Evolutionary conservation across 441 rosid genomes (phyloP).

Genomic region (Eruca vesicaria): DNA sequence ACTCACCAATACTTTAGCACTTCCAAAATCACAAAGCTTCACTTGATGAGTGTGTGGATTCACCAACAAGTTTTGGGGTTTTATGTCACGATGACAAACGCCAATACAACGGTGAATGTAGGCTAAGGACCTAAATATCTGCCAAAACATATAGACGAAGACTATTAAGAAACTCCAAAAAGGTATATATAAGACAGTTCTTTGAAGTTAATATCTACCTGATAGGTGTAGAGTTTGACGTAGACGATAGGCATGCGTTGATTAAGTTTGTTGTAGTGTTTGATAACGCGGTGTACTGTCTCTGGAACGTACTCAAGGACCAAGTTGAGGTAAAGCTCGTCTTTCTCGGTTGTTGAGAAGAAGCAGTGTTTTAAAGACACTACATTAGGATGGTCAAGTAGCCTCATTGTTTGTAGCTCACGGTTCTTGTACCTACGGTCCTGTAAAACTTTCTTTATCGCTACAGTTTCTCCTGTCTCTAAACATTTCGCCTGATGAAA

Average conservation of each 20-base stretch:
- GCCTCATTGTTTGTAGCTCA: slow-evolving; percentile 1
- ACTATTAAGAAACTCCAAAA: neutral
- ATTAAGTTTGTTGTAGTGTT: neutral
- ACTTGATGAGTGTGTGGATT: neutral
- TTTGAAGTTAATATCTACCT: neutral
- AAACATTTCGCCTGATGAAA: neutral
- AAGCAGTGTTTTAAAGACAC: neutral
- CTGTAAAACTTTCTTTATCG: neutral
- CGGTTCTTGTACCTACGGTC: neutral
- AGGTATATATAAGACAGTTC: neutral
- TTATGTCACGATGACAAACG: neutral
- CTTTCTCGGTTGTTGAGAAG: slow-evolving; percentile 3
- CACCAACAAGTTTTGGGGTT: neutral
- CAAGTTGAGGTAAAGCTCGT: slow-evolving; percentile 4
- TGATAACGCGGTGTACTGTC: neutral
- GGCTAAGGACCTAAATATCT: neutral
- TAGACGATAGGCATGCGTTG: neutral
- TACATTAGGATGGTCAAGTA: neutral
- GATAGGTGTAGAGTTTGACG: slow-evolving; percentile 1
- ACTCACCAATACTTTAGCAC: neutral
- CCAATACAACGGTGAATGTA: neutral
- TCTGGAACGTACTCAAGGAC: neutral
- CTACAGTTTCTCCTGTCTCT: neutral
- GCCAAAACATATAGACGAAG: neutral
- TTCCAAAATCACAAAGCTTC: neutral